Percentiles rank a stretch among this genome's conserved stretches.
Conservation (phyloP, 2,329 filamentous ascomycete genomes). For the Alternaria postmessia region DNA sequence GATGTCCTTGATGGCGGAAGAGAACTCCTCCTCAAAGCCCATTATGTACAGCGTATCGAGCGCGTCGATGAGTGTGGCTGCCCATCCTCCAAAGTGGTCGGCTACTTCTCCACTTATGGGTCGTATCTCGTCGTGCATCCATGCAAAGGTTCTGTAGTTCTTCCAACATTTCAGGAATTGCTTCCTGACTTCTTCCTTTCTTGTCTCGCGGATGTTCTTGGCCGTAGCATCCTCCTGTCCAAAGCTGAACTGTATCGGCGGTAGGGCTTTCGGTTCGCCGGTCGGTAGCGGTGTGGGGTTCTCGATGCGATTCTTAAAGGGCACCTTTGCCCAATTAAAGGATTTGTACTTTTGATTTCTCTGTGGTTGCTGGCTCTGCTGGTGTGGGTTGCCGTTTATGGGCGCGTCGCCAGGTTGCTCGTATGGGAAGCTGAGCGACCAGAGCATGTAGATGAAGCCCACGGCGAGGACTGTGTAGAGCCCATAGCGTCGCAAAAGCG, state of each 20-base stretch:
- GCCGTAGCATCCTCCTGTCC: conserved; percentile 44
- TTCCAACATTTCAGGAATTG: conserved; percentile 57
- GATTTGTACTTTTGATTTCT: conserved; percentile 21
- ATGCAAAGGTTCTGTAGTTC: conserved; percentile 55
- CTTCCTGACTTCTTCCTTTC: conserved; percentile 50
- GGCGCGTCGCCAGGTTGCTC: conserved; percentile 16
- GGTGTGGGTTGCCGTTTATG: conserved; percentile 12
- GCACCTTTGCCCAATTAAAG: conserved; percentile 53
- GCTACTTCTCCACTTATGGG: conserved; percentile 53
- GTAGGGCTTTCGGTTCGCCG: conserved; percentile 48
- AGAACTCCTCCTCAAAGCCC: conserved; percentile 58
- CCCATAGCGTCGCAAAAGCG: conserved; percentile 50
- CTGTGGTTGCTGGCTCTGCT: conserved; percentile 19
- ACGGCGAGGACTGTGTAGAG: conserved; percentile 47
- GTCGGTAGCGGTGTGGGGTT: conserved; percentile 50
- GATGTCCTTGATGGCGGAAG: conserved; percentile 55
- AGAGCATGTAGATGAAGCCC: conserved; percentile 48
- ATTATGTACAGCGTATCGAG: conserved; percentile 59
- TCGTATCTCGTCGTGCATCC: conserved; percentile 59
- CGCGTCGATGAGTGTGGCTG: conserved; percentile 56
- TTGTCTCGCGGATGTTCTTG: conserved; percentile 45
- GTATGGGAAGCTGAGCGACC: conserved; percentile 49
- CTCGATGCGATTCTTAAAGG: conserved; percentile 52
- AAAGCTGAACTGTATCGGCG: conserved; percentile 55
- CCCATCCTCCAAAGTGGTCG: conserved; percentile 59